Evolutionary conservation across 345 rosid genomes (phyloP), one percentile per base, ranked within the genome.

Genomic region (Cardamine chenopodiifolia): DNA sequence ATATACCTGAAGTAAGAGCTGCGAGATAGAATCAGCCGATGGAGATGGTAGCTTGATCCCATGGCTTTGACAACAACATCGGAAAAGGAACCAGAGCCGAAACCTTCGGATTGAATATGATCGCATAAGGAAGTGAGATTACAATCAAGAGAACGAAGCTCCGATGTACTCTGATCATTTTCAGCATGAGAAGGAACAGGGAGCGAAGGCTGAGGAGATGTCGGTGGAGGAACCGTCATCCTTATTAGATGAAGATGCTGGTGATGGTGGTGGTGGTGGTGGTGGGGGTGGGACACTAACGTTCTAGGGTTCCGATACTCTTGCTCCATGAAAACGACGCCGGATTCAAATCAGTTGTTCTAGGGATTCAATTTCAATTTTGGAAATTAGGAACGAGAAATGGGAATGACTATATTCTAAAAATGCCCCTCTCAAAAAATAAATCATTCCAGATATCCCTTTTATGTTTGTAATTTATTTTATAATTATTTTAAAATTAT

Each of bases 1-100:
- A 56, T n/a, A 14, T 67, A 93, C 97, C 98, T 90, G 89, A 94
- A 94, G 82, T 91, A 94, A 14, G 98, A 83, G 81, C 96, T 94
- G 37, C 96, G 93, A 66, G 97, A 94, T 71, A 94, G 86, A 75
- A 94, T 87, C 20, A 94, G 78, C 40, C 98, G 98, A 69, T 94
- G 98, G 83, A 94, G 97, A 79, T 72, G 92, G 76, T 83, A 94
- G 61, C 88, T 87, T 78, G 96, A 86, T 53, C 93, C 97, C 93
- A 88, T 90, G 70, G 91, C 87, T 13, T 86, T 88, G 32, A 94
- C 91, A 70, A 90, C 82, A 75, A 94, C 81, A 68, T 94, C 98
- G 70, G 98, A 94, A 83, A 94, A 94, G 2, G 95, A 71, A 22
- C 98, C 95, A 29, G 91, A 80, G 50, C 83, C 84, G 79, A 94